Evolutionary conservation across 1,284 basidiomycete species (phyloP).

Genomic region (Ustilago sp.): DNA sequence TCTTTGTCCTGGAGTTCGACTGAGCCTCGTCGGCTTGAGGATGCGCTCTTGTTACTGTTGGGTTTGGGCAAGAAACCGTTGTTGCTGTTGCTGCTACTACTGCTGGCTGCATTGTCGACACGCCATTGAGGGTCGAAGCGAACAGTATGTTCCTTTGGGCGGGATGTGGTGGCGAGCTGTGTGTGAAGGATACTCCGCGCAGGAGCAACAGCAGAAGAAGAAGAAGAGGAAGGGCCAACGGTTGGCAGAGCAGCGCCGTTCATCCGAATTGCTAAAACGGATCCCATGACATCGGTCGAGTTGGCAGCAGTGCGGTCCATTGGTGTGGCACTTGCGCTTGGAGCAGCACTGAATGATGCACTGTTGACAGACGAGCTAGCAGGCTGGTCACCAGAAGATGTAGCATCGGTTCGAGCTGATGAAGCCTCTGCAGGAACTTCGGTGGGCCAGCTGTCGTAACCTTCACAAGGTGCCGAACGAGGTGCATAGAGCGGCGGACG

Average conservation of each 20-base stretch:
- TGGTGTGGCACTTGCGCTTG: constrained; percentile 9
- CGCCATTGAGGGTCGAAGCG: constrained; percentile 48
- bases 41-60: constrained; percentile 20
- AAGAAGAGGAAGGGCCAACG: neutral
- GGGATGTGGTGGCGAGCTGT: constrained; percentile 16
- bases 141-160: constrained; percentile 38
- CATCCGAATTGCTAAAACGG: neutral
- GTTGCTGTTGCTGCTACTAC: neutral
- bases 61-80: constrained; percentile 6
- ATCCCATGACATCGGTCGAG: constrained; percentile 3
- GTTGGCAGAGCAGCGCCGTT: neutral
- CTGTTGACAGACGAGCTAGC: constrained; percentile 8
- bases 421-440: constrained; percentile 9
- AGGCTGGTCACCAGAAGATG: neutral
- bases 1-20: constrained; percentile 30
- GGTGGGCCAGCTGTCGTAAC: constrained; percentile 46
- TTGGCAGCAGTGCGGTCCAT: constrained; percentile 29
- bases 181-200: constrained; percentile 37
- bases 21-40: constrained; percentile 35
- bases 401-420: neutral
- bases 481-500: constrained; percentile 45
- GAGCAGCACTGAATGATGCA: constrained; percentile 13
- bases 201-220: constrained; percentile 13
- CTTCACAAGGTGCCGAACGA: constrained; percentile 42
- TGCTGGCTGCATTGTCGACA: constrained; percentile 20